phyloP scores from a whole-genome alignment of 75 land plant species.

The Selaginella tamariscina region DNA sequence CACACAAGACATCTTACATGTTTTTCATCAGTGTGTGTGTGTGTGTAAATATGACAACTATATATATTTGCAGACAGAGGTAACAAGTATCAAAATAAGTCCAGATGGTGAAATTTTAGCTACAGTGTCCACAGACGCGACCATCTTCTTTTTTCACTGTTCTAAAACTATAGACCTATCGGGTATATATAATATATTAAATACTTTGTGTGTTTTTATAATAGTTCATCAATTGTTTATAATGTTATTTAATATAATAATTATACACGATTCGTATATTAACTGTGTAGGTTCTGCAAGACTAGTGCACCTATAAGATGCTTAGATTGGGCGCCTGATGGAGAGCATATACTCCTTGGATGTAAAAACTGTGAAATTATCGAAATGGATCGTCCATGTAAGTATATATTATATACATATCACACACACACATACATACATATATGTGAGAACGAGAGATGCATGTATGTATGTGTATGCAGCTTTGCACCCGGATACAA shows the following conservation, averaged over 20 bases:
- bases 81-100: constrained; percentile 19
- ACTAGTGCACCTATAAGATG: constrained; percentile 26
- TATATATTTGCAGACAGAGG: constrained; percentile 23
- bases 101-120: constrained; percentile 30
- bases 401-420: background rate
- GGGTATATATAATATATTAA: too few relatives aligned
- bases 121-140: constrained; percentile 24
- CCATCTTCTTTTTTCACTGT: constrained; percentile 29
- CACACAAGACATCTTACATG: too few relatives aligned
- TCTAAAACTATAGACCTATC: constrained; percentile 24
- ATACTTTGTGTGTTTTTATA: background rate
- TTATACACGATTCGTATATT: too few relatives aligned
- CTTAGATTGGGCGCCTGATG: constrained; percentile 33
- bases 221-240: background rate
- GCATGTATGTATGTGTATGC: background rate
- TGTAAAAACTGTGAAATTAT: constrained; percentile 27
- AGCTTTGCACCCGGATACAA: constrained; percentile 12
- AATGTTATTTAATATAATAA: too few relatives aligned
- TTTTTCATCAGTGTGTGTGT: too few relatives aligned
- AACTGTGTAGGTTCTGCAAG: constrained; percentile 21
- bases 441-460: background rate
- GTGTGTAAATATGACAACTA: too few relatives aligned
- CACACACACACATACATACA: background rate
- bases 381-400: constrained; percentile 33
- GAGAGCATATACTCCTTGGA: constrained; percentile 18